These are phyloP conservation scores for Cytospora piceae DNA, from an alignment of 2,329 filamentous ascomycete genomes.

Conservation along the genomic window DNA sequence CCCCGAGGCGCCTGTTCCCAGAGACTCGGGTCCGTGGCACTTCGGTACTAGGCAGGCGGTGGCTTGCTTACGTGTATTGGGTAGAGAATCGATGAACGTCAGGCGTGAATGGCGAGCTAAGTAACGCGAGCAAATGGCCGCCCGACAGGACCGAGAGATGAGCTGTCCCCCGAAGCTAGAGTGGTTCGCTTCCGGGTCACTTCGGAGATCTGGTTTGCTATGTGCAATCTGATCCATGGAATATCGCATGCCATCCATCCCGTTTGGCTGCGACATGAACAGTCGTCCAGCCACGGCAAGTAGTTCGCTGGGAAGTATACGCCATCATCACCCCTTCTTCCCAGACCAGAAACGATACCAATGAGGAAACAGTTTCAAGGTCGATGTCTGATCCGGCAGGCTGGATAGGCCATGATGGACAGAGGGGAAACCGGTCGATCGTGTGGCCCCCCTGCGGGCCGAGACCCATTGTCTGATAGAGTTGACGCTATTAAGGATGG, in stretches of 20 bases:
- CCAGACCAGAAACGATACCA: neutral
- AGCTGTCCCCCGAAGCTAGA: neutral
- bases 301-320: neutral
- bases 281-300: neutral
- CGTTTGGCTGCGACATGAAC: neutral
- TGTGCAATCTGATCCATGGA: neutral
- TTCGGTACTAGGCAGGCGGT: neutral
- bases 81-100: conserved; percentile 5
- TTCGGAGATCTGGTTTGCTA: conserved; percentile 7
- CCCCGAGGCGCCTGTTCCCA: conserved; percentile 21
- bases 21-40: conserved; percentile 26
- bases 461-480: neutral
- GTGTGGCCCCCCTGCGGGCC: neutral
- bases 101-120: conserved; percentile 9
- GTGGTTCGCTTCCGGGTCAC: neutral
- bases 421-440: neutral
- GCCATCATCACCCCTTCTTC: no score
- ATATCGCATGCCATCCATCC: neutral
- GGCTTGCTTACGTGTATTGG: conserved; percentile 8
- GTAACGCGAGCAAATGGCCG: conserved; percentile 6
- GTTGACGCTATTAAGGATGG: neutral
- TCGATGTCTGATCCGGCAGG: neutral
- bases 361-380: neutral
- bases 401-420: neutral
- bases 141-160: neutral